Base-by-base conservation (phyloP, 306 rosid genomes). In the Benincasa hispida region DNA sequence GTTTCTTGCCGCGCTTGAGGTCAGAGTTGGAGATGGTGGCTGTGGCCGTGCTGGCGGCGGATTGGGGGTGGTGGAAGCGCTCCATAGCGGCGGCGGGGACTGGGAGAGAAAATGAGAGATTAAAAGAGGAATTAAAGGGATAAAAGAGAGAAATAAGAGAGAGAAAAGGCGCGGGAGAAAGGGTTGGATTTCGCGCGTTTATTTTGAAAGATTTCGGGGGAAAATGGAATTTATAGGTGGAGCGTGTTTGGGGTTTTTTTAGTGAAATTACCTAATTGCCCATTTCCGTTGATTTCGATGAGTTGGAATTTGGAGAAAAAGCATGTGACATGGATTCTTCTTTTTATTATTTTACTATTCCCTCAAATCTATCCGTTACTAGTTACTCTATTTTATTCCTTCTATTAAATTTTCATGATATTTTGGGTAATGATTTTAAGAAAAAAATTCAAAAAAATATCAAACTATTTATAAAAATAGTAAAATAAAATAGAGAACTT, bases 1-100 rank as follows among this genome's bases (percentile, higher is more conserved):
- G 93, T 77, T 83, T 88, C 62, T 86, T 95, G 22, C 83, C 90
- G 2, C 80, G 83, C 81, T 90, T 95, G 1, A 58, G 57, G 0
- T 81, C 88, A 9, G 8, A 5, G 0, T 81, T 83, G 0, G 79
- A 72, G 77, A 63, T 77, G 5, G 67, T 25, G 69, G 65, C 60
- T 77, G 84, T 47, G 54, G 78, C 9, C 39, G 75, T 62, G 6
- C 81, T 78, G 37, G 79, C 72, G 35, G 86, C 42, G 54, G 59
- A 34, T 5, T 85, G 81, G 9, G 85, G 84, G 15, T 78, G 85
- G 57, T 79, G 84, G 60, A 45, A 79, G 66, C 79, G 89, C 19
- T 83, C 90, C 98, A 87, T 86, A 8, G 62, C 18, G 54, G 53
- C 10, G 18, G 48, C 22, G 18, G 61, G 76, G 57, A 21, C 8